A percentile compares a stretch with the other conserved stretches of the same genome.
Evolutionary conservation across 768 basidiomycete genomes (phyloP).

Genomic region (Lentinula detonsa): DNA sequence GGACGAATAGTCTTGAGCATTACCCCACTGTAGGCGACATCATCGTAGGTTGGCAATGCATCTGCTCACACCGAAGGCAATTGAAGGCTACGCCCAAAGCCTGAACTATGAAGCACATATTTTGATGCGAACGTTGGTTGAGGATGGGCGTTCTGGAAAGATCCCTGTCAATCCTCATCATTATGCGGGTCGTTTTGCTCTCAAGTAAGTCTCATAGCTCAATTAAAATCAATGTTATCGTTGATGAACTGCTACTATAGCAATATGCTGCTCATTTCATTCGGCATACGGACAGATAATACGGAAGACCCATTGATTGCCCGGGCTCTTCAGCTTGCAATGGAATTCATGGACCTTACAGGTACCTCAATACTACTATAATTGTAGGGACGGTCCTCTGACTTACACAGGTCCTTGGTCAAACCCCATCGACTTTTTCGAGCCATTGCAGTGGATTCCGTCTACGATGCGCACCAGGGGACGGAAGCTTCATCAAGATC

Average conservation of each 20-base stretch:
- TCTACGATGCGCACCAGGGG: slow-evolving; percentile 13
- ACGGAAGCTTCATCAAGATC: slow-evolving; percentile 14
- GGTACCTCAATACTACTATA: neutral
- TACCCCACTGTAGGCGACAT: slow-evolving; percentile 12
- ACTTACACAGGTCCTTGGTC: slow-evolving; percentile 14
- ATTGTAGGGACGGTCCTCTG: neutral
- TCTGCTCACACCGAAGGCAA: slow-evolving; percentile 14
- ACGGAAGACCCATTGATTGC: slow-evolving; percentile 16
- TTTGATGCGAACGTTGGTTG: slow-evolving; percentile 13
- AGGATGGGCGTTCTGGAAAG: slow-evolving; percentile 8
- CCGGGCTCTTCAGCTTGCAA: slow-evolving; percentile 13
- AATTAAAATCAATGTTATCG: neutral
- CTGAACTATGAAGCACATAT: slow-evolving; percentile 15
- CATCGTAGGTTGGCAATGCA: slow-evolving; percentile 19
- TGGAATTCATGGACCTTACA: slow-evolving; percentile 21
- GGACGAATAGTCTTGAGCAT: too few relatives aligned
- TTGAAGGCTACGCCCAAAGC: slow-evolving; percentile 10
- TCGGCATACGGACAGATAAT: slow-evolving; percentile 15
- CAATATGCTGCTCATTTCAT: slow-evolving; percentile 21
- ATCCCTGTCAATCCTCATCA: slow-evolving; percentile 16
- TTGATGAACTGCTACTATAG: slow-evolving; percentile 3
- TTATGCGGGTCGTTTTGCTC: slow-evolving; percentile 13
- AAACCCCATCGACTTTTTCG: slow-evolving; percentile 19
- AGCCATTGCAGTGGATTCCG: slow-evolving; percentile 16
- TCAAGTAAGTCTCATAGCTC: slow-evolving; percentile 13